Percentiles rank a stretch among this genome's conserved stretches.
Conservation (phyloP, 176 grass and related monocot genomes). For the Cenchrus americanus region DNA sequence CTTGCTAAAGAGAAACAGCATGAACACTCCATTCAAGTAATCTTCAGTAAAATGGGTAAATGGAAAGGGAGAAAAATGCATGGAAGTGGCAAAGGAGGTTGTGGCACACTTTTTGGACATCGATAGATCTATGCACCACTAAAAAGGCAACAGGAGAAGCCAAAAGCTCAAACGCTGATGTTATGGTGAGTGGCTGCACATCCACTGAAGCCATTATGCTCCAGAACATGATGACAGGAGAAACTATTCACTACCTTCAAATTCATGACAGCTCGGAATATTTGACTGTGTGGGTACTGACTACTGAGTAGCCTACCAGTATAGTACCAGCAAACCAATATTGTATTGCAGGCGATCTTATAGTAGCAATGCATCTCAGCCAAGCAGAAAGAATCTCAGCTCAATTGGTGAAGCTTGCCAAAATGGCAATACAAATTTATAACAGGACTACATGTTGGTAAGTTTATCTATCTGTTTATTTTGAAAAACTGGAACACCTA, state of each 20-base stretch:
- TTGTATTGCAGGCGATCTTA: not conserved
- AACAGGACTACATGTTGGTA: not conserved
- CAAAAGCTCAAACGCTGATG: not conserved
- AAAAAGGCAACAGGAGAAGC: conserved; percentile 21
- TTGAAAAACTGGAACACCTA: not conserved
- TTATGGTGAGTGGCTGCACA: not conserved
- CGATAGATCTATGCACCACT: not conserved
- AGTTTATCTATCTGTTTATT: not conserved
- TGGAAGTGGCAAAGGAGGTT: not conserved
- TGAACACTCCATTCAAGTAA: not conserved
- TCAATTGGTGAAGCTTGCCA: not conserved
- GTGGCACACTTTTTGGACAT: conserved; percentile 16
- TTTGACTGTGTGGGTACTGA: not conserved
- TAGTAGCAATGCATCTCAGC: conserved; percentile 16
- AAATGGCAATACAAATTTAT: not conserved
- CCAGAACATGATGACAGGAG: conserved; percentile 2
- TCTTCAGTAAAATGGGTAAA: not conserved
- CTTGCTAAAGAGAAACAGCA: not conserved
- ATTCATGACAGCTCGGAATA: conserved; percentile 10
- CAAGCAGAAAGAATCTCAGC: not conserved
- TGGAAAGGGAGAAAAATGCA: not conserved
- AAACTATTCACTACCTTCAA: conserved; percentile 26
- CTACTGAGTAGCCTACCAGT: not conserved
- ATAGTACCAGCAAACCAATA: not conserved
- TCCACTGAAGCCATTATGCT: conserved; percentile 35